Evolutionary conservation across 345 rosid species (phyloP), one percentile per base, ranked within the genome.

Genomic region (Geranium brycei): DNA sequence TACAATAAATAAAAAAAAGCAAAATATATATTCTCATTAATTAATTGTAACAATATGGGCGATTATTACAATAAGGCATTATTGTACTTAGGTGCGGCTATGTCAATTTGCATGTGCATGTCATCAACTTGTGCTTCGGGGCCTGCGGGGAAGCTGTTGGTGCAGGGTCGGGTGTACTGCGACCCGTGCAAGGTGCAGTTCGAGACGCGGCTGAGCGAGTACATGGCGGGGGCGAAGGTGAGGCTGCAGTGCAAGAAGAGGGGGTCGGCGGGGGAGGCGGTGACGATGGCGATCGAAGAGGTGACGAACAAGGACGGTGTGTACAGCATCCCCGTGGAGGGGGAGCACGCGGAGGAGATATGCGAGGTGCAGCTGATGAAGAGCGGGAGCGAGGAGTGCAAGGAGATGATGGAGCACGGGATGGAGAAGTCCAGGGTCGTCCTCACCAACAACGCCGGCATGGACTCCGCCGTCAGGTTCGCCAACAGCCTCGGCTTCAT

Each of bases 311-410:
- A 8, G 15, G 14, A 17, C 1, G 65, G 65, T 0, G 16, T 19
- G 16, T 62, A 62, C 15, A 5, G 31, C 15, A 38, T 62, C n/a
- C 56, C 56, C 28, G 65, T 62, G 7, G 57, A 18, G 5, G 65
- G 65, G 2, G 65, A 62, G n/a, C 65, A 62, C 57, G 51, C 10
- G 56, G 65, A 62, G 4, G 65, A 62, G 56, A 7, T 62, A 3
- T 62, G 65, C 57, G 65, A 62, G 65, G 19, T 62, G 19, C 7
- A 7, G 14, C n/a, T 62, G n/a, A 31, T 62, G 31, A 28, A 62
- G 65, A 62, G 65, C 57, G 28, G 30, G 4, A 51, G 38, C 31
- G 55, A 51, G 11, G 18, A 38, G 3, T 62, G 65, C 65, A 62
- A 41, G 7, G 65, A 62, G 31, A 5, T 40, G 16, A 31, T 41